Conservation (phyloP, 352 stramenopile species). For the Thalassiosira pacifica region DNA sequence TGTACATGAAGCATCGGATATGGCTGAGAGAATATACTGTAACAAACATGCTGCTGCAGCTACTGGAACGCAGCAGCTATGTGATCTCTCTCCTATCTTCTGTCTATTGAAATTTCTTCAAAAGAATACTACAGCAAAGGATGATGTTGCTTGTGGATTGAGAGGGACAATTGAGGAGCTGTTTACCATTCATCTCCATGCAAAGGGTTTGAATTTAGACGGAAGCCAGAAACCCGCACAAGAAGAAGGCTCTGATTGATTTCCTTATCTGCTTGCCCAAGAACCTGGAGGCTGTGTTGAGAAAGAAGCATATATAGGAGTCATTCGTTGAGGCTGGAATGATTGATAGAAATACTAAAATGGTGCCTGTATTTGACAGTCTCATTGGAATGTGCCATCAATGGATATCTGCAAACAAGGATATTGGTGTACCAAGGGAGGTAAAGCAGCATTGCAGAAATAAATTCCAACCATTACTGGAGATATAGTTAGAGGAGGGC, state of each 20-base stretch:
- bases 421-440: constrained; percentile 19
- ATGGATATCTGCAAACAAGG: constrained; percentile 11
- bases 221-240: constrained; percentile 19
- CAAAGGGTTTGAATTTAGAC: constrained; percentile 31
- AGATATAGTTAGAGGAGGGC: background rate
- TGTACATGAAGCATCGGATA: background rate
- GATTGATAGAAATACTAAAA: constrained; percentile 36
- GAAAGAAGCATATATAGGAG: constrained; percentile 4
- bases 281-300: constrained; percentile 13
- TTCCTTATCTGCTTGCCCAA: constrained; percentile 30
- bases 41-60: constrained; percentile 9
- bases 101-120: constrained; percentile 20
- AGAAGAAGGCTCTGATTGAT: constrained; percentile 47
- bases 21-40: background rate
- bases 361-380: constrained; percentile 9
- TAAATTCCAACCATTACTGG: background rate
- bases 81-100: constrained; percentile 38
- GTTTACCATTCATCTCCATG: background rate
- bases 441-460: constrained; percentile 11
- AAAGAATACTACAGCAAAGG: constrained; percentile 23
- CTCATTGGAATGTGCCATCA: constrained; percentile 22
- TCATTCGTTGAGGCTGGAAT: constrained; percentile 35
- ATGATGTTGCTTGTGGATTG: constrained; percentile 10
- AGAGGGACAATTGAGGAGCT: background rate
- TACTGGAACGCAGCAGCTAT: constrained; percentile 32